Conservation (phyloP, 2,329 filamentous ascomycete genomes). For the Phyllosticta paracitricarpa region DNA sequence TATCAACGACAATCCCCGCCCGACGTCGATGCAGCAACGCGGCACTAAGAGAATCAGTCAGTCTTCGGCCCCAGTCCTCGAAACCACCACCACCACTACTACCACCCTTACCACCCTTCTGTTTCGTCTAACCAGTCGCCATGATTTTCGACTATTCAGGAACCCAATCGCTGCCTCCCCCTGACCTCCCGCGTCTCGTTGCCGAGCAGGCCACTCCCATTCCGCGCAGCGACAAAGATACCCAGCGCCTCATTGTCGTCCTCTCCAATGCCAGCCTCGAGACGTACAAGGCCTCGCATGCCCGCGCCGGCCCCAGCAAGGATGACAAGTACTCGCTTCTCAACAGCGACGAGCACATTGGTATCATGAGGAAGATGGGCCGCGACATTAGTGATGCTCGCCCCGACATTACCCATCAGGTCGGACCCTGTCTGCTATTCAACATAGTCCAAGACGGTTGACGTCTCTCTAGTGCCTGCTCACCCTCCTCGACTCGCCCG, state of each 20-base stretch:
- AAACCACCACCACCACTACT: neutral
- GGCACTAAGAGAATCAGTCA: slow-evolving; percentile 11
- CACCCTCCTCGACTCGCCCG: slow-evolving; percentile 90
- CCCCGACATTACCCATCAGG: slow-evolving; percentile 97
- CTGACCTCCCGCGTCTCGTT: slow-evolving; percentile 79
- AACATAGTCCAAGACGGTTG: slow-evolving; percentile 4
- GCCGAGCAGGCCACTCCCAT: slow-evolving; percentile 89
- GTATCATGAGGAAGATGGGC: slow-evolving; percentile 99
- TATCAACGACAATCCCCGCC: slow-evolving; percentile 3
- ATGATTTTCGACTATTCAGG: slow-evolving; percentile 15
- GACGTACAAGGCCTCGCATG: slow-evolving; percentile 86
- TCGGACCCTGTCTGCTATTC: slow-evolving; percentile 36
- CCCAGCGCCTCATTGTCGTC: slow-evolving; percentile 85
- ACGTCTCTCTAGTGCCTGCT: slow-evolving; percentile 67
- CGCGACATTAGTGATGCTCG: slow-evolving; percentile 95
- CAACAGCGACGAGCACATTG: slow-evolving; percentile 98
- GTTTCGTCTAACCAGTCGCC: neutral
- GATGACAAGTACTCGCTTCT: slow-evolving; percentile 96
- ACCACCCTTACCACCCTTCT: neutral
- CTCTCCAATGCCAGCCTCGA: slow-evolving; percentile 95
- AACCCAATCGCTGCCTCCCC: slow-evolving; percentile 90
- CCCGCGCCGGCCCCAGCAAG: slow-evolving; percentile 53
- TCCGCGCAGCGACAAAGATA: slow-evolving; percentile 75
- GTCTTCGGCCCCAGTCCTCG: neutral
- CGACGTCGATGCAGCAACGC: slow-evolving; percentile 2